These are phyloP conservation scores for Penicillium ochrochloron DNA, from an alignment of 495 filamentous ascomycete species.

Conservation along the genomic window DNA sequence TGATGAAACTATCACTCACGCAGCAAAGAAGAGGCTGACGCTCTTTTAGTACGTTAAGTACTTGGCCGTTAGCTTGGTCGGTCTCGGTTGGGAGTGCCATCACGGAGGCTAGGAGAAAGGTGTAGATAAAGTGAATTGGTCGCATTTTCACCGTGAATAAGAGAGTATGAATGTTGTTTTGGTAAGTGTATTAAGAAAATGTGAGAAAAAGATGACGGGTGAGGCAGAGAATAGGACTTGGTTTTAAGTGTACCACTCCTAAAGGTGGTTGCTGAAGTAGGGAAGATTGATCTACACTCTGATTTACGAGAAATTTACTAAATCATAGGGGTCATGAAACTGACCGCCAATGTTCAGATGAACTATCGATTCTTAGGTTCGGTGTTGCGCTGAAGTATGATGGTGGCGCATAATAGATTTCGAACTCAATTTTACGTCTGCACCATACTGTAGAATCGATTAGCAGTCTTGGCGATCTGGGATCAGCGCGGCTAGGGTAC, in stretches of 20 bases:
- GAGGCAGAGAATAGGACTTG: not conserved
- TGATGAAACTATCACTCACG: too few relatives aligned
- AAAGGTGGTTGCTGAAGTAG: not conserved
- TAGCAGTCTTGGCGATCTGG: too few relatives aligned
- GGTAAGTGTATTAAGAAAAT: not conserved
- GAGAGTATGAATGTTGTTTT: not conserved
- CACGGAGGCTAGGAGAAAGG: not conserved
- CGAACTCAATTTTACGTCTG: too few relatives aligned
- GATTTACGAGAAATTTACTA: not conserved
- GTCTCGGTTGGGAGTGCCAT: not conserved
- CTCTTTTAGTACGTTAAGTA: not conserved
- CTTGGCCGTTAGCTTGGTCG: not conserved
- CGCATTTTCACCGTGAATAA: not conserved
- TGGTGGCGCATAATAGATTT: too few relatives aligned
- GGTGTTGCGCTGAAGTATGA: too few relatives aligned
- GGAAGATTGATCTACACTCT: not conserved
- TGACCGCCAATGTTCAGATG: not conserved
- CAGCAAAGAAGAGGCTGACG: not conserved
- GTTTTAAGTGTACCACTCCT: not conserved
- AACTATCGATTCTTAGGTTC: constrained; percentile 1
- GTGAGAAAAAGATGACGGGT: not conserved
- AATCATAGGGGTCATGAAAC: not conserved
- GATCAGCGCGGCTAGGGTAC: too few relatives aligned
- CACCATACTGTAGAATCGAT: too few relatives aligned
- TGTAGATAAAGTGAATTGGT: not conserved